Evolutionary conservation across 176 grass and related monocot species (phyloP), one percentile per base, ranked within the genome.

Genomic region (Bromus sterilis): DNA sequence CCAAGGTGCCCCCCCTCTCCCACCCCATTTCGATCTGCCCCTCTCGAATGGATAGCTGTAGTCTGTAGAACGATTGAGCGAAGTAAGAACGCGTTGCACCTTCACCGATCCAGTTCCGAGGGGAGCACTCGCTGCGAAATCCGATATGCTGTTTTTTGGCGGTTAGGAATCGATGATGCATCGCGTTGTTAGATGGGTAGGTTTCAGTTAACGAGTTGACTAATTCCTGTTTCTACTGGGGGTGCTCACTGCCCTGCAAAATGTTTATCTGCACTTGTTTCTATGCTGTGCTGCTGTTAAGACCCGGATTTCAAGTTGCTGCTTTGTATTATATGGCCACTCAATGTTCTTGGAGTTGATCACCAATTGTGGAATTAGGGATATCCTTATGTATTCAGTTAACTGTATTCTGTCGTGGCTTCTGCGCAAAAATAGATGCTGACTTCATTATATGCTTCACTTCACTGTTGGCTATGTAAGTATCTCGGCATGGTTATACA

Each of bases 1-100:
- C 84, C 55, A 98, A 95, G 89, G 92, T 91, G 11, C 18, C 48
- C 56, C 28, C 56, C 25, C n/a, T n/a, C 40, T 5, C 62, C 46
- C 25, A 36, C 56, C 28, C 51, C 79, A 32, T 16, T 71, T 44
- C 11, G 86, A 81, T 82, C 21, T 0, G 78, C 9, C 16, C 6
- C 2, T 40, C 11, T 13, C 5, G 13, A n/a, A 20, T 70, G 41
- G 24, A 28, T 68, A 80, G 33, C 36, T 63, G 60, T 76, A 25
- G n/a, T n/a, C n/a, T n/a, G n/a, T n/a, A n/a, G n/a, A n/a, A n/a
- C n/a, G n/a, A n/a, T n/a, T n/a, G 62, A 35, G 18, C 20, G 40
- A 44, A 64, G 33, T 26, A 28, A 10, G 16, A 31, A 9, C n/a
- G 29, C 25, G 23, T 3, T 11, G 33, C 9, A 3, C 11, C 14